Conservation (phyloP, 1,284 basidiomycete species). For the Apiotrichum mycotoxinovorans region DNA sequence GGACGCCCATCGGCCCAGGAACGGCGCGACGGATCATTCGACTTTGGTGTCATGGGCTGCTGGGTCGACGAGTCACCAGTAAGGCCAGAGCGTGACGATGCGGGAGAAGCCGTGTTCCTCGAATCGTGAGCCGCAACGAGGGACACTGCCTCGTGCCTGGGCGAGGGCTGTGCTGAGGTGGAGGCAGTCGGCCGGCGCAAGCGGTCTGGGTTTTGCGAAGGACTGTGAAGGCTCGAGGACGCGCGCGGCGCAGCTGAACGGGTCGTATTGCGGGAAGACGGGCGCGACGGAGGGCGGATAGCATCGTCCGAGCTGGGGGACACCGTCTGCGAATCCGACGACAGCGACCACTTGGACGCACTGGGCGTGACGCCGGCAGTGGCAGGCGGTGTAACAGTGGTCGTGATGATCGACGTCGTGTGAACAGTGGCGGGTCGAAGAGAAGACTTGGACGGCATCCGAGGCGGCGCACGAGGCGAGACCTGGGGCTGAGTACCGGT, state of each 20-base stretch:
- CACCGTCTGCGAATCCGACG: constrained; percentile 10
- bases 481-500: neutral
- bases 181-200: constrained; percentile 4
- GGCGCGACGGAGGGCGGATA: constrained; percentile 5
- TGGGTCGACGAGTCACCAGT: constrained; percentile 21
- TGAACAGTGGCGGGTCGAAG: constrained; percentile 1
- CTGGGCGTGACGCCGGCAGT: neutral
- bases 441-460: neutral
- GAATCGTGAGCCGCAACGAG: constrained; percentile 2
- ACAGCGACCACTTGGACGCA: constrained; percentile 21
- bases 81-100: constrained; percentile 25
- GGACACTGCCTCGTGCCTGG: constrained; percentile 5
- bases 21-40: constrained; percentile 12
- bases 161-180: constrained; percentile 4
- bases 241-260: constrained; percentile 2
- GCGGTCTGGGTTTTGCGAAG: constrained; percentile 3
- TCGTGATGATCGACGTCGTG: neutral
- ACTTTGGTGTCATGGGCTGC: constrained; percentile 28
- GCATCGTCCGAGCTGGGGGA: constrained; percentile 8
- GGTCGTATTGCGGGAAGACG: neutral
- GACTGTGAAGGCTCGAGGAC: too few relatives aligned
- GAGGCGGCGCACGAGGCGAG: neutral
- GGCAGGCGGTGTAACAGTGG: neutral
- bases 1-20: constrained; percentile 18
- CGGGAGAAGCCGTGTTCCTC: constrained; percentile 21